Conservation (phyloP, 192 early-diverging fungal genomes). For the Umbelopsis sp. region DNA sequence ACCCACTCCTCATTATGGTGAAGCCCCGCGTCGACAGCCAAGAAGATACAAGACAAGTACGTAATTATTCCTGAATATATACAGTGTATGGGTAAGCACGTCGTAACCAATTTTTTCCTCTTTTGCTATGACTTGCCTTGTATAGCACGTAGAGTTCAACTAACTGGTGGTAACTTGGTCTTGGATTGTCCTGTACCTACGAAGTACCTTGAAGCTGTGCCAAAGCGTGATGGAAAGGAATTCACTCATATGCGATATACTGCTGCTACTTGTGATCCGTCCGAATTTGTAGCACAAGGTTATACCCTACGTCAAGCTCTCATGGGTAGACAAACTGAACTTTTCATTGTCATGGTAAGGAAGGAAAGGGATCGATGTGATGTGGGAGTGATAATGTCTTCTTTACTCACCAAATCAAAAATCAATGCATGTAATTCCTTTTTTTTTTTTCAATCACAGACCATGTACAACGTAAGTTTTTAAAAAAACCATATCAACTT, state of each 20-base stretch:
- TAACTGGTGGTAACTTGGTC: constrained; percentile 73
- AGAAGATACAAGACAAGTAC: constrained; percentile 51
- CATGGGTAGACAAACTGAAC: constrained; percentile 67
- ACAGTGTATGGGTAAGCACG: too few species aligned
- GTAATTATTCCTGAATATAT: too few species aligned
- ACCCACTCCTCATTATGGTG: constrained; percentile 32
- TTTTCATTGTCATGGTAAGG: constrained; percentile 72
- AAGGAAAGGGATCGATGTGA: not conserved
- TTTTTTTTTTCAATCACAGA: not conserved
- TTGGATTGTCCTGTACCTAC: constrained; percentile 72
- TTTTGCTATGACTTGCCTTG: not conserved
- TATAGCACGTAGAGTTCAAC: constrained; percentile 45
- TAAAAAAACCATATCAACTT: not conserved
- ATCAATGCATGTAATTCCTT: not conserved
- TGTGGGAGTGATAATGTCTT: not conserved
- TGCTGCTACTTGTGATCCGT: constrained; percentile 83
- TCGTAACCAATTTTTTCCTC: too few species aligned
- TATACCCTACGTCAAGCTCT: constrained; percentile 83
- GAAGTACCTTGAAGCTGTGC: constrained; percentile 53
- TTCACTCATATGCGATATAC: constrained; percentile 96
- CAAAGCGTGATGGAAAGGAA: constrained; percentile 67
- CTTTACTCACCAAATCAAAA: not conserved
- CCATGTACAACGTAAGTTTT: constrained; percentile 36
- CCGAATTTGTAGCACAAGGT: constrained; percentile 72
- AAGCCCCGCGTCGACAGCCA: constrained; percentile 46